A percentile compares a stretch with the other conserved stretches of the same genome.
These are phyloP conservation scores for Cydonia oblonga DNA, from an alignment of 331 rosid species.

Conservation along the genomic window DNA sequence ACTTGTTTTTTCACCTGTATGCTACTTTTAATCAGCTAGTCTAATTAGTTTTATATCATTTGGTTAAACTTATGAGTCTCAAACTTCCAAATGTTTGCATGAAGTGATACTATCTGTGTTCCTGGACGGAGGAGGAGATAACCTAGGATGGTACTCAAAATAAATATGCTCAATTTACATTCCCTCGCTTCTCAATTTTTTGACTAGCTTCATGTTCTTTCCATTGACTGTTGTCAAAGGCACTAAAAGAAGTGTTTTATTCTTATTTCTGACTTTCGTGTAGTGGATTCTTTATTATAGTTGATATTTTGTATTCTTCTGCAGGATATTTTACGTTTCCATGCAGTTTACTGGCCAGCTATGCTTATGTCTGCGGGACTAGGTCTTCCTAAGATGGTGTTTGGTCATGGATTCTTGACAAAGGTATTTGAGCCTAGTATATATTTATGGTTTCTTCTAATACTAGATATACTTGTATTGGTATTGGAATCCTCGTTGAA, in stretches of 20 bases:
- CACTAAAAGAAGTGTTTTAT: background rate
- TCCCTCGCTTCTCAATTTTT: background rate
- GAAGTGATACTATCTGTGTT: background rate
- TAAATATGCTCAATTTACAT: background rate
- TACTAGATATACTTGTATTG: background rate
- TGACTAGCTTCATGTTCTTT: background rate
- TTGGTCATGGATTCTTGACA: constrained; percentile 94
- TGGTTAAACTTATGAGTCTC: background rate
- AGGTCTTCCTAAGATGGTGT: constrained; percentile 82
- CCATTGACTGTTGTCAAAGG: background rate
- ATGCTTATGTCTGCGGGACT: constrained; percentile 95
- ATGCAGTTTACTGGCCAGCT: constrained; percentile 97
- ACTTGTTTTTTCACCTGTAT: background rate
- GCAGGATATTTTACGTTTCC: constrained; percentile 94
- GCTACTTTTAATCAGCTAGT: background rate
- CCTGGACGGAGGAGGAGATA: background rate
- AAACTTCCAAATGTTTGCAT: background rate
- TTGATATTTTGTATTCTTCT: constrained; percentile 23
- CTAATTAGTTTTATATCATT: background rate
- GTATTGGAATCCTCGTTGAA: constrained; percentile 3
- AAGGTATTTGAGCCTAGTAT: constrained; percentile 50
- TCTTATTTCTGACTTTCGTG: background rate
- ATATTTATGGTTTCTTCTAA: constrained; percentile 5
- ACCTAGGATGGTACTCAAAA: background rate
- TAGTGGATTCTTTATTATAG: background rate